Evolutionary conservation across 371 early-diverging fungal genomes (phyloP).

Genomic region (Zopfochytrium polystomum): DNA sequence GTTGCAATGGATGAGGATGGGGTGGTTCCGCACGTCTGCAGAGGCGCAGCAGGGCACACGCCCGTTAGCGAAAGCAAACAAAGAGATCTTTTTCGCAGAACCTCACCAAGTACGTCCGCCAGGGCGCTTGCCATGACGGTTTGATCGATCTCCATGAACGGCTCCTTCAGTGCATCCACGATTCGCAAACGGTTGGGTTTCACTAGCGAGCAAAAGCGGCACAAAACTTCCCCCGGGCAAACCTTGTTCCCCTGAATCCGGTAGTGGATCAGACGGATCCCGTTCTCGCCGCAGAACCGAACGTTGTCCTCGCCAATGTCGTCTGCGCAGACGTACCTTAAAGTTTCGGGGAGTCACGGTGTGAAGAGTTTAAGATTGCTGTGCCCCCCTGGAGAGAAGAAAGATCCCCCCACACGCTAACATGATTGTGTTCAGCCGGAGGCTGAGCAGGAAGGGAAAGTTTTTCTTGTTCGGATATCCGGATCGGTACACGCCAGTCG

Average conservation of each 20-base stretch:
- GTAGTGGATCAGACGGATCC: constrained; percentile 74
- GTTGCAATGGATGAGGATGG: constrained; percentile 88
- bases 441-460: constrained; percentile 79
- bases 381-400: background rate
- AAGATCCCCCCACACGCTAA: constrained; percentile 38
- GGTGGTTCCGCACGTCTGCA: constrained; percentile 70
- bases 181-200: background rate
- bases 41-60: no score
- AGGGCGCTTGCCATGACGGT: constrained; percentile 73
- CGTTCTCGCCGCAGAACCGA: constrained; percentile 68
- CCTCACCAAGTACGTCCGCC: constrained; percentile 64
- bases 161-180: constrained; percentile 57
- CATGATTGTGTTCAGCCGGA: constrained; percentile 86
- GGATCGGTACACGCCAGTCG: constrained; percentile 85
- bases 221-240: constrained; percentile 1
- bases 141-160: constrained; percentile 84
- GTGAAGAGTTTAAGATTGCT: background rate
- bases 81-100: no score
- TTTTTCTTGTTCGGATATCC: constrained; percentile 85
- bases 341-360: background rate
- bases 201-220: background rate
- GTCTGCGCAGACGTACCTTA: constrained; percentile 60
- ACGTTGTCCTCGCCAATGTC: constrained; percentile 73
- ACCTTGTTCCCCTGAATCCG: constrained; percentile 84
- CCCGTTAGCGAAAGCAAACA: no score